A percentile compares a stretch with the other conserved stretches of the same genome.
These are phyloP conservation scores for Adansonia gregorii DNA, from an alignment of 441 rosid species.

Conservation along the genomic window DNA sequence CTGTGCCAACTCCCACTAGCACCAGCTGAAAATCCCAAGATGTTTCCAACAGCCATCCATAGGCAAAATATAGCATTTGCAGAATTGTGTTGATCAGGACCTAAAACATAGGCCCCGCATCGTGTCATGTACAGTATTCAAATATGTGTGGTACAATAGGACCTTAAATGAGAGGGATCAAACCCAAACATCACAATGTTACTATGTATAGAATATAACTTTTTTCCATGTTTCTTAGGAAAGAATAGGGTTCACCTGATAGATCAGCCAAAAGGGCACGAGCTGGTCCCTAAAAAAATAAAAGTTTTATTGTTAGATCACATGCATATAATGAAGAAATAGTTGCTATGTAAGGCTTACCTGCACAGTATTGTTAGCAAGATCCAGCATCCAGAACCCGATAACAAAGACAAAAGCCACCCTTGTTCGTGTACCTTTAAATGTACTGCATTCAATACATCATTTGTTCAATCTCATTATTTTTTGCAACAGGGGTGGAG, in stretches of 20 bases:
- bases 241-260: conserved; percentile 51
- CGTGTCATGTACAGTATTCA: conserved; percentile 29
- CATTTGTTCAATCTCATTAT: not conserved
- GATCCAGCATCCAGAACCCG: conserved; percentile 98
- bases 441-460: conserved; percentile 59
- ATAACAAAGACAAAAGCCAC: conserved; percentile 85
- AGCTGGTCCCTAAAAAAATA: conserved; percentile 78
- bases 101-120: conserved; percentile 42
- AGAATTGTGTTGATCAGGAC: conserved; percentile 89
- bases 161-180: conserved; percentile 14
- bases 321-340: not conserved
- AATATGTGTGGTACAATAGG: conserved; percentile 10
- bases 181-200: conserved; percentile 22
- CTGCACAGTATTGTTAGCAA: conserved; percentile 95
- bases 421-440: conserved; percentile 80
- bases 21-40: conserved; percentile 96
- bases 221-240: not conserved
- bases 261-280: conserved; percentile 96
- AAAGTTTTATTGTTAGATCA: conserved; percentile 28
- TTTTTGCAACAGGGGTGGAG: not conserved
- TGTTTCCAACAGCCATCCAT: conserved; percentile 98
- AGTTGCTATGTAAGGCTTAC: conserved; percentile 37
- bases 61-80: conserved; percentile 92
- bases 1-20: conserved; percentile 92
- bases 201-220: conserved; percentile 2